Evolutionary conservation across 2,329 filamentous ascomycete genomes (phyloP), one percentile per base, ranked within the genome.

Genomic region (Dactylonectria estremocensis): DNA sequence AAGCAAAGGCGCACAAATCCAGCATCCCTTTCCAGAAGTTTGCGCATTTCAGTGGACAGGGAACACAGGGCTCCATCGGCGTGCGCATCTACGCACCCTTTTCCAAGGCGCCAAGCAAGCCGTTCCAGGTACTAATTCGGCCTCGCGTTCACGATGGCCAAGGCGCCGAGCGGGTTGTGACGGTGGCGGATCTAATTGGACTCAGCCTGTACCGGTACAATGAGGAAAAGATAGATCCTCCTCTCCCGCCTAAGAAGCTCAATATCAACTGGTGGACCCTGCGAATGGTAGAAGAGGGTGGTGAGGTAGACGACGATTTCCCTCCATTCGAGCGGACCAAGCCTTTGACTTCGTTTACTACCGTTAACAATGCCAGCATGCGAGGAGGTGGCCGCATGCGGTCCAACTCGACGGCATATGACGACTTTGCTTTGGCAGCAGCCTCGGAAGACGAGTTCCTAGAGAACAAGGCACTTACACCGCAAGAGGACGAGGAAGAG

Each of bases 301-400:
- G 92, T 55, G 93, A 96, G 76, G 91, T 95, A 1, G 93, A 97
- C 72, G 92, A 94, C 71, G 94, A 96, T 76, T 96, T 96, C 71
- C 93, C 93, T 35, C 91, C 93, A 0, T 85, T 96, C 46, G 91
- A 93, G 65, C 87, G 93, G 40, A 93, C 89, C 22, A 92, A 92
- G 74, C 88, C 91, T 2, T 85, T 96, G n/a, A 89, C 88, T 6
- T 90, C 93, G 20, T 96, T 95, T 74, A 94, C 93, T 43, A 94
- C 93, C 7, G 93, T 92, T 68, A 95, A 95, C 77, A 95, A 94
- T 77, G 92, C 92, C 63, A 93, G 94, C 74, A 92, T 92, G 77
- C 87, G 90, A 61, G 91, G 86, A 48, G 83, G 85, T 9, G 87
- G 84, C 5, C 81, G 87, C 55, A 84, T 86, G 68, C 86, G 93